Evolutionary conservation across 2,329 filamentous ascomycete genomes (phyloP), one percentile per base, ranked within the genome.

Genomic region (Penicillium frequentans): DNA sequence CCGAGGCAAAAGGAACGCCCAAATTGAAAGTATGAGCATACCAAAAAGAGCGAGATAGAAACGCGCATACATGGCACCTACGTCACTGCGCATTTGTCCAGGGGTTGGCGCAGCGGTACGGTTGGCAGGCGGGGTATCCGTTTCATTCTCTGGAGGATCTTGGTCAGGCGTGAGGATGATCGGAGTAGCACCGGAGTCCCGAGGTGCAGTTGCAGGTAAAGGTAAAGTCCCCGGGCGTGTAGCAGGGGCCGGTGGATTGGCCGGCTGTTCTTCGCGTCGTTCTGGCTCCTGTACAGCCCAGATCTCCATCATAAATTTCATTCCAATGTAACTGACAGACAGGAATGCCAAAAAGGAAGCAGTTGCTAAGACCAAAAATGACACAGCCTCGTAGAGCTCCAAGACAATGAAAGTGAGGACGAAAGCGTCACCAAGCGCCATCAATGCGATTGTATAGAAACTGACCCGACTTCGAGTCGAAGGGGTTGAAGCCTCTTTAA

Each of bases 241-340:
- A 21, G 69, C 65, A 14, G 70, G 55, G 44, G 72, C 62, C 31
- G 59, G 67, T 50, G 65, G 54, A 42, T 51, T 65, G 3, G 61
- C 49, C 13, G 63, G 63, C 50, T 70, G 73, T 47, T 70, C 70
- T 54, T 75, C 73, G 45, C 73, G 70, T 57, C 75, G 66, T 60
- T 77, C 75, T 14, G 75, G 75, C 13, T 72, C 82, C 66, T 88
- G 86, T 2, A 86, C 82, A 21, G 81, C 79, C 85, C 85, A 88
- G n/a, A 88, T 85, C 52, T 87, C 85, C 76, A 86, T 84, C 66
- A 88, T 75, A 62, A 88, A 88, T 52, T 84, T 82, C 75, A 88
- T 85, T 31, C 85, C 84, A 55, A 87, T 83, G 67, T 84, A 84
- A 56, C 82, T 82, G 24, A 86, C 83, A 16, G 82, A 84, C 49